Evolutionary conservation across 306 rosid species (phyloP), one percentile per base, ranked within the genome.

Genomic region (Aeschynomene evenia): DNA sequence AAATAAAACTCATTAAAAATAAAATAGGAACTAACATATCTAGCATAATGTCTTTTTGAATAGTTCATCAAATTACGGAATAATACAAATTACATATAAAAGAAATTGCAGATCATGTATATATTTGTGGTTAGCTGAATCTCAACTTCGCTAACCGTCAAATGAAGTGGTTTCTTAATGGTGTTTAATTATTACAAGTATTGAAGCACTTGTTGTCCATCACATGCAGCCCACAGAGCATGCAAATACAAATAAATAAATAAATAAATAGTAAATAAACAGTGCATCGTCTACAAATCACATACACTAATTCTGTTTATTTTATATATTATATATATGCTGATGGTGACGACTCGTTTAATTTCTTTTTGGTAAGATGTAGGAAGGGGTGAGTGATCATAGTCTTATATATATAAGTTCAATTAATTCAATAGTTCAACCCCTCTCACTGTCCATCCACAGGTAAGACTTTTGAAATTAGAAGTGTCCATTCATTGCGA

Each of bases 61-160:
- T 50, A 50, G 56, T 50, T 21, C 13, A 8, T 9, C 26, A 50
- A 50, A 50, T 50, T 20, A 50, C 29, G 8, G 13, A 50, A 50
- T 9, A 50, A 19, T 19, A 20, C 28, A 28, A 50, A 49, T n/a
- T n/a, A n/a, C n/a, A n/a, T 2, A 13, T 49, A 49, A 19, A 9
- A 6, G 2, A 1, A 54, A 26, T 7, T n/a, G 12, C 18, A 26
- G 9, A 46, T 46, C 15, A 11, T 10, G 28, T 21, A 6, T n/a
- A n/a, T n/a, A n/a, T n/a, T 5, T 13, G 28, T 4, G 7, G 42
- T 57, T 8, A 2, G 23, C 21, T 34, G 42, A 57, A 57, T 29
- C 63, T 31, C 43, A 57, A 57, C 63, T 57, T 31, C 63, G 24
- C 42, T 29, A 65, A 66, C 71, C 1, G 60, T 31, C 31, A 18